These are phyloP conservation scores for Gossypium herbaceum DNA, from an alignment of 345 rosid genomes.

Conservation along the genomic window DNA sequence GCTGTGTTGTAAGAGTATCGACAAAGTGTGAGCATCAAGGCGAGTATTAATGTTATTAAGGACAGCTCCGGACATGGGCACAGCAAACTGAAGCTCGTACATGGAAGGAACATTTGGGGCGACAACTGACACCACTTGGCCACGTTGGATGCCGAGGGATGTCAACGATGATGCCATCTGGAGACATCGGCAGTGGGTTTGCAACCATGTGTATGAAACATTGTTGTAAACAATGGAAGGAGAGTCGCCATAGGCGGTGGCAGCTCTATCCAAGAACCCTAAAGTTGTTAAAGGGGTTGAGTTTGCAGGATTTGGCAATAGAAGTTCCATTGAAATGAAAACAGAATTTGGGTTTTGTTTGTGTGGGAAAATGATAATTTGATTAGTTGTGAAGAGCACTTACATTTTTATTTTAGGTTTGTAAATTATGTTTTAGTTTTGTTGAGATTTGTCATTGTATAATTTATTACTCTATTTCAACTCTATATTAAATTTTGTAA, in stretches of 20 bases:
- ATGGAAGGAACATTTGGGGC: conserved; percentile 54
- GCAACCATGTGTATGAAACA: conserved; percentile 44
- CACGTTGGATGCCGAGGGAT: conserved; percentile 34
- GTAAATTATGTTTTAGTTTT: too few species aligned
- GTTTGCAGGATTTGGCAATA: conserved; percentile 41
- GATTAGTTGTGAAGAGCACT: background rate
- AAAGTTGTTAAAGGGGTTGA: conserved; percentile 51
- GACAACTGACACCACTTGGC: conserved; percentile 52
- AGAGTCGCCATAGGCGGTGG: conserved; percentile 45
- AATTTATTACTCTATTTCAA: too few species aligned
- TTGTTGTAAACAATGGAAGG: conserved; percentile 42
- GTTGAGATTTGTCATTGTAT: too few species aligned
- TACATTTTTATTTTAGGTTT: background rate
- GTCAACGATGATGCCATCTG: conserved; percentile 53
- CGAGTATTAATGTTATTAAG: conserved; percentile 57
- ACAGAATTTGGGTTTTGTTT: background rate
- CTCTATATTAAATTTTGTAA: too few species aligned
- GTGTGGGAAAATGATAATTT: background rate
- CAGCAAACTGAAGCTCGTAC: conserved; percentile 66
- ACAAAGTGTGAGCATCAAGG: conserved; percentile 45
- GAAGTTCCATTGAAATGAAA: conserved; percentile 28
- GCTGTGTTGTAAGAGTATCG: conserved; percentile 41
- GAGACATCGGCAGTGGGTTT: conserved; percentile 60
- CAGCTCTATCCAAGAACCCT: conserved; percentile 51
- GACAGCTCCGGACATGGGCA: conserved; percentile 64